phyloP scores from a whole-genome alignment of 768 basidiomycete genomes.

The Xanthoconium purpureum region DNA sequence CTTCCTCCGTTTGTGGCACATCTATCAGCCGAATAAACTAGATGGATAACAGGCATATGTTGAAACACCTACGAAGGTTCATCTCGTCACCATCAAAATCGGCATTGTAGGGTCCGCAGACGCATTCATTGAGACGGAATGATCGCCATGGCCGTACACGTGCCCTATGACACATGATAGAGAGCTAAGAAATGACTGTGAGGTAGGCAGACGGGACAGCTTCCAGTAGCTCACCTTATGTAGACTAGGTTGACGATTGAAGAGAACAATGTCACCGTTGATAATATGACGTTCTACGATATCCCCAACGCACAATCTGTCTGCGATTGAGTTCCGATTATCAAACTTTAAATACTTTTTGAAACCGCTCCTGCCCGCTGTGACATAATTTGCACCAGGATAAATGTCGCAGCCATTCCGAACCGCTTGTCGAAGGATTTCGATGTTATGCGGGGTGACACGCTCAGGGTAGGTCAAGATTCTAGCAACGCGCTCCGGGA shows the following conservation, averaged over 20 bases:
- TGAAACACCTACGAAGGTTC: constrained; percentile 80
- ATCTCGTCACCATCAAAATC: constrained; percentile 99
- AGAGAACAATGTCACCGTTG: constrained; percentile 94
- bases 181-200: constrained; percentile 52
- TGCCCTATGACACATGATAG: constrained; percentile 98
- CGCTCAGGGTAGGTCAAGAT: constrained; percentile 95
- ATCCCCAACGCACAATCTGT: constrained; percentile 81
- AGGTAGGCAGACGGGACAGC: not conserved
- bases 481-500: constrained; percentile 93
- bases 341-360: constrained; percentile 92
- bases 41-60: not conserved
- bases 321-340: constrained; percentile 75
- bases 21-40: constrained; percentile 45
- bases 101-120: constrained; percentile 98
- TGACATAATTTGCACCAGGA: constrained; percentile 95
- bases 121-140: constrained; percentile 97
- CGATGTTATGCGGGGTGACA: constrained; percentile 89
- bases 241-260: constrained; percentile 98
- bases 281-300: constrained; percentile 91
- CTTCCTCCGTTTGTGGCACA: constrained; percentile 98
- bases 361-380: constrained; percentile 68
- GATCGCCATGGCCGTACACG: constrained; percentile 97
- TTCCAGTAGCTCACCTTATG: constrained; percentile 63
- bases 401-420: constrained; percentile 87
- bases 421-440: constrained; percentile 67